Percentiles rank a stretch among this genome's conserved stretches.
Evolutionary conservation across 192 early-diverging fungal genomes (phyloP).

Genomic region (Coemansia sp.): DNA sequence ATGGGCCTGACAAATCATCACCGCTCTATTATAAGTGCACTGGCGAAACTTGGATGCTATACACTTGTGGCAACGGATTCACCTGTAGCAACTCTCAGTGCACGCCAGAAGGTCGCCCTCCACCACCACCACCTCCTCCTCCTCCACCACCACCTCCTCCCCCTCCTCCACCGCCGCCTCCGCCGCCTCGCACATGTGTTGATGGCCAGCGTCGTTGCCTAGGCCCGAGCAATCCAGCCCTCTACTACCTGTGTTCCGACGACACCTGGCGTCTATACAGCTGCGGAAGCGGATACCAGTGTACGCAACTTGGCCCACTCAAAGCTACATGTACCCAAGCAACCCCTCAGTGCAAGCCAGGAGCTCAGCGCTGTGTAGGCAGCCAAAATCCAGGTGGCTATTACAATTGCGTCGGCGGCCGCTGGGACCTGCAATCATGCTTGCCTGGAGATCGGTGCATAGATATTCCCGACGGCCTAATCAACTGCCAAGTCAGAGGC

Average conservation of each 20-base stretch:
- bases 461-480: slow-evolving; percentile 32
- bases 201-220: slow-evolving; percentile 43
- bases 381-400: slow-evolving; percentile 18
- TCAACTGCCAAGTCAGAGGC: slow-evolving; percentile 46
- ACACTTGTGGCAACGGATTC: slow-evolving; percentile 44
- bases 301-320: slow-evolving; percentile 18
- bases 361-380: slow-evolving; percentile 30
- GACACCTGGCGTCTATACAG: slow-evolving; percentile 39
- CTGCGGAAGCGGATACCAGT: slow-evolving; percentile 43
- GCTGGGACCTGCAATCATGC: slow-evolving; percentile 40
- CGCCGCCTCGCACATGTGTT: slow-evolving; percentile 3
- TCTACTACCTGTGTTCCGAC: slow-evolving; percentile 46
- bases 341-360: slow-evolving; percentile 26
- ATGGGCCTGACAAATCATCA: slow-evolving; percentile 23
- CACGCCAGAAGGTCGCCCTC: background rate
- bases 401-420: slow-evolving; percentile 27
- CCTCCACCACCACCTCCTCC: background rate
- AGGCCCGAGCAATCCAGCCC: slow-evolving; percentile 14
- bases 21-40: slow-evolving; percentile 39
- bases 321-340: slow-evolving; percentile 31
- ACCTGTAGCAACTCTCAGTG: slow-evolving; percentile 25
- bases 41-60: slow-evolving; percentile 29
- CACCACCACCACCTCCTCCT: background rate
- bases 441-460: slow-evolving; percentile 34
- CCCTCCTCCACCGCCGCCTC: background rate